Conservation (phyloP, 768 basidiomycete species). For the Hemileccinum impolitum region DNA sequence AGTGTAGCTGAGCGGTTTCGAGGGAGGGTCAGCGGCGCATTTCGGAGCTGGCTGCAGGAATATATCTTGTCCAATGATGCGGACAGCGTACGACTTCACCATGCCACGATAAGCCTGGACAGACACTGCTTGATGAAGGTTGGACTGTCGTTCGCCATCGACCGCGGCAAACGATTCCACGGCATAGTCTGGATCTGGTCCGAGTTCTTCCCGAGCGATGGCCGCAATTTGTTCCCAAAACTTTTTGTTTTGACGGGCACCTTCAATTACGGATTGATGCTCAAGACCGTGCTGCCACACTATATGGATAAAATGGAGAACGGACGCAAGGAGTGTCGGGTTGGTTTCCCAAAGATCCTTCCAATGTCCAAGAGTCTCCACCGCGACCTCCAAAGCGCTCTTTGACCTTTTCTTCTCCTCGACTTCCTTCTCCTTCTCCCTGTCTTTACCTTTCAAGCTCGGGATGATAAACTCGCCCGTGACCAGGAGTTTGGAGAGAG, state of each 20-base stretch:
- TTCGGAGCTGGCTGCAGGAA: conserved; percentile 52
- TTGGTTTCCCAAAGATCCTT: conserved; percentile 73
- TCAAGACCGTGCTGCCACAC: conserved; percentile 81
- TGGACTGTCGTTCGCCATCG: conserved; percentile 41
- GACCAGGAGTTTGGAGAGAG: conserved; percentile 75
- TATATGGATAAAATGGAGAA: conserved; percentile 71
- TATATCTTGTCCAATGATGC: conserved; percentile 73
- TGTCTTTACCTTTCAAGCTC: conserved; percentile 38
- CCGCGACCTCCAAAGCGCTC: conserved; percentile 68
- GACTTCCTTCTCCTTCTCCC: conserved; percentile 15
- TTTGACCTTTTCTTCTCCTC: conserved; percentile 35
- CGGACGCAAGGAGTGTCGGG: conserved; percentile 69
- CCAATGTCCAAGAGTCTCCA: conserved; percentile 66
- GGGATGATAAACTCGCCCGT: conserved; percentile 65
- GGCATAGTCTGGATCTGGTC: conserved; percentile 68
- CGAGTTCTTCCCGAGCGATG: conserved; percentile 66
- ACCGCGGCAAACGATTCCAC: conserved; percentile 45
- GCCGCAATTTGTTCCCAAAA: conserved; percentile 73
- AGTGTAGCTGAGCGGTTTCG: conserved; percentile 58
- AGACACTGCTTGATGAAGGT: conserved; percentile 58
- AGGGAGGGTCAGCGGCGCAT: conserved; percentile 31
- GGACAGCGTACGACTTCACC: conserved; percentile 71
- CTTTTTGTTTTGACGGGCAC: conserved; percentile 49
- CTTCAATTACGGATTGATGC: conserved; percentile 57
- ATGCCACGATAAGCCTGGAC: conserved; percentile 65